phyloP scores from a whole-genome alignment of 2,329 filamentous ascomycete genomes.

The Colletotrichum lupini region DNA sequence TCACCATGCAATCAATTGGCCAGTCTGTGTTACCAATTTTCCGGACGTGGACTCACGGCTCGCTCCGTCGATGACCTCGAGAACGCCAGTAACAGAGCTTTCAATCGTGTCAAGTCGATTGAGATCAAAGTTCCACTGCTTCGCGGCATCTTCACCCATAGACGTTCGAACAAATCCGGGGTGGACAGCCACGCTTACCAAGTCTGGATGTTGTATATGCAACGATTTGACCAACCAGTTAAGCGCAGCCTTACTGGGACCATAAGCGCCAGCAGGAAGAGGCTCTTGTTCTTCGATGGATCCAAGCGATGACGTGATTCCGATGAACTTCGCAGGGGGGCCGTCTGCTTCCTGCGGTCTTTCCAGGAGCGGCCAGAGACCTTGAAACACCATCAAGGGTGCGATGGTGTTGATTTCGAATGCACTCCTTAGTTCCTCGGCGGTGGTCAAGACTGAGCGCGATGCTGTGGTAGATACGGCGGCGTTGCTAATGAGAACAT shows the following conservation, averaged over 20 bases:
- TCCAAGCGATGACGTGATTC: slow-evolving; percentile 49
- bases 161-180: slow-evolving; percentile 51
- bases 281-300: slow-evolving; percentile 47
- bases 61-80: slow-evolving; percentile 49
- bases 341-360: slow-evolving; percentile 21
- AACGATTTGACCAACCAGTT: slow-evolving; percentile 48
- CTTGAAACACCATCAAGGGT: slow-evolving; percentile 49
- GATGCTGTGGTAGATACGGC: slow-evolving; percentile 49
- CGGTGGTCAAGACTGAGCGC: slow-evolving; percentile 42
- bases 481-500: slow-evolving; percentile 64
- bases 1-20: slow-evolving; percentile 44
- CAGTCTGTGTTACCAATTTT: slow-evolving; percentile 47
- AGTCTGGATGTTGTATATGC: slow-evolving; percentile 41
- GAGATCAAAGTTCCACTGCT: slow-evolving; percentile 44
- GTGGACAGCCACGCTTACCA: slow-evolving; percentile 47
- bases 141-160: slow-evolving; percentile 45
- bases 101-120: slow-evolving; percentile 44
- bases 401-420: slow-evolving; percentile 58
- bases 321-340: slow-evolving; percentile 46
- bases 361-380: slow-evolving; percentile 49
- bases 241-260: slow-evolving; percentile 47
- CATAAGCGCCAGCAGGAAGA: slow-evolving; percentile 47
- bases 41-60: slow-evolving; percentile 46
- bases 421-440: slow-evolving; percentile 48
- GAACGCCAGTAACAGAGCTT: slow-evolving; percentile 44